phyloP scores from a whole-genome alignment of 208 protist species.

The Naegleria gruberi region DNA sequence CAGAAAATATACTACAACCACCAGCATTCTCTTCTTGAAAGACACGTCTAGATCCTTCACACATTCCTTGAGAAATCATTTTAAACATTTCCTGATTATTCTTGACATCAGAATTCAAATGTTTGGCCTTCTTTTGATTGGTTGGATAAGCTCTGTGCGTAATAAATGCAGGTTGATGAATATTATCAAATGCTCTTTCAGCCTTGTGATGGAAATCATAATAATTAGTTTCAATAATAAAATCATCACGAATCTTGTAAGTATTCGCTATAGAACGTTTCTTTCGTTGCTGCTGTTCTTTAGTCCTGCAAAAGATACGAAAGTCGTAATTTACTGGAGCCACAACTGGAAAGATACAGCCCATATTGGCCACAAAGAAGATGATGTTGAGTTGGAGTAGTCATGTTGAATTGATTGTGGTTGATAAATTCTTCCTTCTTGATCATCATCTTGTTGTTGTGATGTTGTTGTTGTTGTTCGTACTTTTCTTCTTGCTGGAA shows the following conservation, averaged over 20 bases:
- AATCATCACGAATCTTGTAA: not conserved
- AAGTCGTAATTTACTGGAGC: not conserved
- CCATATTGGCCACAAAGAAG: too few relatives aligned
- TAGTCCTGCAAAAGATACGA: not conserved
- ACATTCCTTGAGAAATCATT: not conserved
- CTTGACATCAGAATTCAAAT: not conserved
- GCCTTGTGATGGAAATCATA: not conserved
- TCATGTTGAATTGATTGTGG: too few relatives aligned
- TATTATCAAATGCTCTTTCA: not conserved
- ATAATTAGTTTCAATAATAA: not conserved
- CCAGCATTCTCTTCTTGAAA: conserved; percentile 44
- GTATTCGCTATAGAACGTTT: too few relatives aligned
- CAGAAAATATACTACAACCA: conserved; percentile 39
- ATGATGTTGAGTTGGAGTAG: too few relatives aligned
- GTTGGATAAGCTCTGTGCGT: not conserved
- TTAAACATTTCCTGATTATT: not conserved
- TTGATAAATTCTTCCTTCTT: too few relatives aligned
- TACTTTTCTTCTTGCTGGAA: too few relatives aligned
- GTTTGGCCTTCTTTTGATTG: not conserved
- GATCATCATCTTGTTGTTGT: too few relatives aligned
- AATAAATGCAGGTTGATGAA: not conserved
- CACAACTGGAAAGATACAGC: too few relatives aligned
- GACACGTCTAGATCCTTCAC: conserved; percentile 9
- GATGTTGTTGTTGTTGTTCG: too few relatives aligned
- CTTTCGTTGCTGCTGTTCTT: not conserved